Evolutionary conservation across 768 basidiomycete species (phyloP), one percentile per base, ranked within the genome.

Genomic region (Leccinum pellstonianum): DNA sequence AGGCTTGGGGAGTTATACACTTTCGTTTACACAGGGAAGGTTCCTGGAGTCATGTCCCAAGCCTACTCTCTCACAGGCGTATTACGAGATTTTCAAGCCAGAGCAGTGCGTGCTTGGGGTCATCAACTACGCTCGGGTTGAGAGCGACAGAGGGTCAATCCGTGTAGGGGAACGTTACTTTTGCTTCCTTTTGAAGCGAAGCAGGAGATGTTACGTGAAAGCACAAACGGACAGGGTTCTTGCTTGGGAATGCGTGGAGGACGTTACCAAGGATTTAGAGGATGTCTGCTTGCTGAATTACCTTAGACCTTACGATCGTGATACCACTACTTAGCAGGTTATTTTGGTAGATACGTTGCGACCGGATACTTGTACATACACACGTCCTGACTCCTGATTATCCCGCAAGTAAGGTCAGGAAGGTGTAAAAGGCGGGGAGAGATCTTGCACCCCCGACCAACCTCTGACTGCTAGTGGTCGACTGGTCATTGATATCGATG

Each of bases 61-160:
- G 14, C 63, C 63, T 8, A 56, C 52, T 2, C 57, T 64, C 29
- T 60, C 63, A 11, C 63, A 52, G 15, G 63, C 58, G 4, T 64
- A 64, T 29, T 64, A 64, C 29, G 55, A 60, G n/a, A n/a, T 57
- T 19, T 64, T 64, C 63, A 56, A 38, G 52, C 63, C 63, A 47
- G 63, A 52, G 17, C 58, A 60, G 14, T 64, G 63, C 21, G 58
- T 64, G 10, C 63, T 64, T 29, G 63, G 63, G 15, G 48, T 64
- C 9, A 54, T 64, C 27, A 64, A 64, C 55, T 64, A 64, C 12
- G 41, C 63, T 2, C 63, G 29, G 23, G 41, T 48, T 5, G 58
- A 48, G 29, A 58, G 49, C 8, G 37, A 64, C n/a, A 48, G 48
- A 48, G 63, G 63, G 19, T 33, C 35, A 6, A 48, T 64, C 23